phyloP scores from a whole-genome alignment of 257 asterid genomes.

The Solanum sparsipilum region DNA sequence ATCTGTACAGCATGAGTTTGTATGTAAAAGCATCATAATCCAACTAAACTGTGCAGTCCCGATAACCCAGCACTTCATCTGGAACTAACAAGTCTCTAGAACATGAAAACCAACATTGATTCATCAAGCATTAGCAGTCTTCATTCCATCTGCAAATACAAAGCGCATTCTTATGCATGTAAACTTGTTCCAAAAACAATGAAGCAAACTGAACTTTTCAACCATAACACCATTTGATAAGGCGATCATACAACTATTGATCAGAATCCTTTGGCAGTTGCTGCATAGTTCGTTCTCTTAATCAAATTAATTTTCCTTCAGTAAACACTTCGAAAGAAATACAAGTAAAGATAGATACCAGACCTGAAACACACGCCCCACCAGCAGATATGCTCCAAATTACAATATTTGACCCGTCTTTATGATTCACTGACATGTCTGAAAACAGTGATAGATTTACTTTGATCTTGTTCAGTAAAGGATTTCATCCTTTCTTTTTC shows the following conservation, averaged over 20 bases:
- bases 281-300: neutral
- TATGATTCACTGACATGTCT: conserved; percentile 16
- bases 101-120: neutral
- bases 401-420: neutral
- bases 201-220: neutral
- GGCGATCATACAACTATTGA: neutral
- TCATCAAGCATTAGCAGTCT: neutral
- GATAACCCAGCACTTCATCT: neutral
- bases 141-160: neutral
- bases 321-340: neutral
- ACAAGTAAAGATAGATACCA: neutral
- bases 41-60: neutral
- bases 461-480: conserved; percentile 19
- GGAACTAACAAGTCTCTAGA: neutral
- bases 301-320: neutral
- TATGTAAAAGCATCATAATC: neutral
- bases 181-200: neutral
- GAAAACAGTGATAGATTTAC: conserved; percentile 9
- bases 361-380: conserved; percentile 14
- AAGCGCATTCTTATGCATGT: neutral
- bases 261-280: neutral
- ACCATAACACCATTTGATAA: neutral
- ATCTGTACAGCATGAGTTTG: neutral
- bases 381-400: conserved; percentile 1
- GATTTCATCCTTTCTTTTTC: conserved; percentile 42